Percentiles rank a stretch among this genome's conserved stretches.
phyloP scores from a whole-genome alignment of 2,329 filamentous ascomycete genomes.

The Trichoderma hamatum region DNA sequence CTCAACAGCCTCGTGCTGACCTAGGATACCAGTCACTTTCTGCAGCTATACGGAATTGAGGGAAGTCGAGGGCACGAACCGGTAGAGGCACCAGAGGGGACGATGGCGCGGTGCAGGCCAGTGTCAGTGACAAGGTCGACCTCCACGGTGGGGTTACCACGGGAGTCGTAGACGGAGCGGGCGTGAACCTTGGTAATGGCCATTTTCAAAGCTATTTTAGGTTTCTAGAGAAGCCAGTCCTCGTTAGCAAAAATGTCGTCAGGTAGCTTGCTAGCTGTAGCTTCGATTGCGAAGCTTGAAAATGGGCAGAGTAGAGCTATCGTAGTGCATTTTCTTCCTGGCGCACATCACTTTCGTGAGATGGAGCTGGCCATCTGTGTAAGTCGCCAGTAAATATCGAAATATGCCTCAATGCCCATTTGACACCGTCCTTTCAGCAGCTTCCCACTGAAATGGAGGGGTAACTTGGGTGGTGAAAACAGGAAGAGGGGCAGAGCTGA shows the following conservation, averaged over 20 bases:
- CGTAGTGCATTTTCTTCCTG: neutral
- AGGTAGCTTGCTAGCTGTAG: neutral
- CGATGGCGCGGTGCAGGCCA: slow-evolving; percentile 95
- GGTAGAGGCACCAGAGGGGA: slow-evolving; percentile 94
- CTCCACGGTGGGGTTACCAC: slow-evolving; percentile 97
- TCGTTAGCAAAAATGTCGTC: slow-evolving; percentile 10
- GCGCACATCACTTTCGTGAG: neutral
- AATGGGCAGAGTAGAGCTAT: neutral
- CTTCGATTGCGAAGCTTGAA: neutral
- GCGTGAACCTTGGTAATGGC: slow-evolving; percentile 87
- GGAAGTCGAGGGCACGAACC: slow-evolving; percentile 58
- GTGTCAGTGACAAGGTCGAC: slow-evolving; percentile 96
- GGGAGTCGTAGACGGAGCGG: slow-evolving; percentile 97
- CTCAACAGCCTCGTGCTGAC: slow-evolving; percentile 88
- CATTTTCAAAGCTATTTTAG: slow-evolving; percentile 62
- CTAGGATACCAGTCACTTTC: slow-evolving; percentile 50
- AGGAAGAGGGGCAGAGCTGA: slow-evolving; percentile 26
- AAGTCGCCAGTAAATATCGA: neutral
- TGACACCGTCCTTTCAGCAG: slow-evolving; percentile 15
- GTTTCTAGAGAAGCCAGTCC: neutral
- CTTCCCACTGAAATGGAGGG: slow-evolving; percentile 27
- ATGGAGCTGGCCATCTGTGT: neutral
- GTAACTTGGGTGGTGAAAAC: slow-evolving; percentile 25
- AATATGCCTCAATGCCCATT: slow-evolving; percentile 33
- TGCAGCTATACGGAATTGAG: slow-evolving; percentile 26